Percentiles rank a stretch among this genome's conserved stretches.
Conservation (phyloP, 1,284 basidiomycete species). For the Sanghuangporus baumii region DNA sequence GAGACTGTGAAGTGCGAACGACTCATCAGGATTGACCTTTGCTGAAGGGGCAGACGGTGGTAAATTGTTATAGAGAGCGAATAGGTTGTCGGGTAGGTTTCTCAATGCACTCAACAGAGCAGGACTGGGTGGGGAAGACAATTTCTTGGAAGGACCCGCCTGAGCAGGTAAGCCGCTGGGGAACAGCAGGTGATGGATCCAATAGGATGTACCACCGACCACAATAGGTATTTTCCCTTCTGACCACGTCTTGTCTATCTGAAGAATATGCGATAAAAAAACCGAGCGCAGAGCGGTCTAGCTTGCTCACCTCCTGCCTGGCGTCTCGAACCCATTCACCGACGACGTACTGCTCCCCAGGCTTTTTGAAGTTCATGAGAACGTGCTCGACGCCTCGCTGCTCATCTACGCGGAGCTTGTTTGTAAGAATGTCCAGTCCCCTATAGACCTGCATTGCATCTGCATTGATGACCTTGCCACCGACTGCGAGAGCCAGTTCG, state of each 20-base stretch:
- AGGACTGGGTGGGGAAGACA: constrained; percentile 27
- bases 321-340: constrained; percentile 84
- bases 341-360: constrained; percentile 83
- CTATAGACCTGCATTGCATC: constrained; percentile 98
- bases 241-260: constrained; percentile 69
- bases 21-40: constrained; percentile 44
- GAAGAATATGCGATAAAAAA: not conserved
- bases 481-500: constrained; percentile 60
- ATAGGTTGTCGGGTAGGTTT: constrained; percentile 42
- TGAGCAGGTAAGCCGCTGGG: constrained; percentile 53
- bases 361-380: constrained; percentile 82
- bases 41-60: constrained; percentile 49
- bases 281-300: not conserved
- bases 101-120: constrained; percentile 35
- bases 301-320: constrained; percentile 47
- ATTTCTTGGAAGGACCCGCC: not conserved
- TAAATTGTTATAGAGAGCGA: constrained; percentile 46
- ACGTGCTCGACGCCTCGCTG: constrained; percentile 82
- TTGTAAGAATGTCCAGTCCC: constrained; percentile 94
- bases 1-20: constrained; percentile 61
- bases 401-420: constrained; percentile 82
- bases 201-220: constrained; percentile 96
- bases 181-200: constrained; percentile 91
- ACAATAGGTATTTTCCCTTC: constrained; percentile 74
- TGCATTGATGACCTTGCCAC: constrained; percentile 81